phyloP scores from a whole-genome alignment of 257 asterid species.

The Verbena officinalis region DNA sequence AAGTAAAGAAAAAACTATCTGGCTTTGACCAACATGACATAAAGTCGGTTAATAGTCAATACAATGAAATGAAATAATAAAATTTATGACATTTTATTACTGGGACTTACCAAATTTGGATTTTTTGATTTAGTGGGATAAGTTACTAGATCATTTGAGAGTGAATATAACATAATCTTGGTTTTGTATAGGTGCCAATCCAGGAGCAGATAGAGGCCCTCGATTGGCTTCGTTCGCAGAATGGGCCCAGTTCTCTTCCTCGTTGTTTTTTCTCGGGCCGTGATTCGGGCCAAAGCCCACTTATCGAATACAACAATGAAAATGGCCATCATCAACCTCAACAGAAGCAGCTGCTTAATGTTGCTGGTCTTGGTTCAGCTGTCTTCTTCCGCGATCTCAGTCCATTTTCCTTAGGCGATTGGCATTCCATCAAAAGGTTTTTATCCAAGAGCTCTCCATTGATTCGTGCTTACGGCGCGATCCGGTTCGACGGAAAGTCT shows the following conservation, averaged over 20 bases:
- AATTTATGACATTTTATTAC: too few species aligned
- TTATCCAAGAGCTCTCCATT: conserved; percentile 80
- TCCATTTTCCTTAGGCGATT: conserved; percentile 76
- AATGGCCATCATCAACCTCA: conserved; percentile 31
- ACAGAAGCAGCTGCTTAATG: conserved; percentile 60
- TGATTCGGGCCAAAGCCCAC: conserved; percentile 40
- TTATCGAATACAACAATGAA: conserved; percentile 27
- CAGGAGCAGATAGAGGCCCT: conserved; percentile 70
- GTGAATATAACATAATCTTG: too few species aligned
- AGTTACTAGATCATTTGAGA: too few species aligned
- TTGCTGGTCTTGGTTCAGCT: conserved; percentile 92
- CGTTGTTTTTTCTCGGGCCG: conserved; percentile 94
- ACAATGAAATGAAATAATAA: too few species aligned
- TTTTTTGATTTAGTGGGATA: too few species aligned
- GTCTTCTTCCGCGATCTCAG: conserved; percentile 74
- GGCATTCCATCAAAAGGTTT: conserved; percentile 89
- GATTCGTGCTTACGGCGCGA: conserved; percentile 95
- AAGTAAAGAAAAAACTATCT: too few species aligned
- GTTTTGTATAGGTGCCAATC: conserved; percentile 68
- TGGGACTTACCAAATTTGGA: too few species aligned
- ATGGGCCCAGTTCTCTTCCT: conserved; percentile 49
- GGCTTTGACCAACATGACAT: too few species aligned
- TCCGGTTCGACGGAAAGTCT: conserved; percentile 78
- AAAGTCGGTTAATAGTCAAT: too few species aligned
- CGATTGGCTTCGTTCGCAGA: conserved; percentile 87